Evolutionary conservation across 1,284 basidiomycete species (phyloP).

Genomic region (Vanrija sp.): DNA sequence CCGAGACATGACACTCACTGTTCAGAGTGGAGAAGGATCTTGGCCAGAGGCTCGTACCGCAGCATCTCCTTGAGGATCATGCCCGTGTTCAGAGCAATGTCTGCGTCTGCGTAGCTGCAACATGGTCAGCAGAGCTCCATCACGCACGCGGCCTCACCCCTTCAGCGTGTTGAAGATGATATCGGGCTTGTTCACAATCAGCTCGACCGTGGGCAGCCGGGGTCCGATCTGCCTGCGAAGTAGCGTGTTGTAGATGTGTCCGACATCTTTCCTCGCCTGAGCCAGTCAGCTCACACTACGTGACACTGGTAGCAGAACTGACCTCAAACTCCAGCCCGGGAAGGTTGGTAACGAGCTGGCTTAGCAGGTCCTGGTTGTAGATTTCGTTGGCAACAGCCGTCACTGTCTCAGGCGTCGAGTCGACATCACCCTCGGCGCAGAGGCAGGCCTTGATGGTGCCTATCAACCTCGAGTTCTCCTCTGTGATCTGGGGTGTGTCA

Average conservation of each 20-base stretch:
- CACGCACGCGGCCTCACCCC: slow-evolving; percentile 52
- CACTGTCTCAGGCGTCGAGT: slow-evolving; percentile 68
- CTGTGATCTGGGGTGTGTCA: slow-evolving; percentile 7
- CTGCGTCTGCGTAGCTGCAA: slow-evolving; percentile 78
- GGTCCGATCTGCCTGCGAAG: slow-evolving; percentile 89
- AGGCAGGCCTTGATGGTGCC: slow-evolving; percentile 30
- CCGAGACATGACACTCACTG: slow-evolving; percentile 58
- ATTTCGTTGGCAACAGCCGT: slow-evolving; percentile 94
- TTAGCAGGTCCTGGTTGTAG: slow-evolving; percentile 83
- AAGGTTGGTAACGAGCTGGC: slow-evolving; percentile 75
- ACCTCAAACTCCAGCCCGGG: slow-evolving; percentile 91
- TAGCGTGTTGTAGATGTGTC: slow-evolving; percentile 95
- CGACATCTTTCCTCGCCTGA: slow-evolving; percentile 77
- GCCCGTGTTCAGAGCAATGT: slow-evolving; percentile 93
- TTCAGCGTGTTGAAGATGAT: slow-evolving; percentile 83
- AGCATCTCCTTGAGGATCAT: slow-evolving; percentile 98
- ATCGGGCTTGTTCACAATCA: slow-evolving; percentile 76
- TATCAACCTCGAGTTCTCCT: slow-evolving; percentile 37
- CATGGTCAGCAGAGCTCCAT: slow-evolving; percentile 1
- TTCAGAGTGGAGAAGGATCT: slow-evolving; percentile 87
- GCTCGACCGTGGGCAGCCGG: slow-evolving; percentile 91
- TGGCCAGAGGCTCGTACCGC: slow-evolving; percentile 83
- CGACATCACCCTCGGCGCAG: slow-evolving; percentile 35
- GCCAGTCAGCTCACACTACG: not conserved
- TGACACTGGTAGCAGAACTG: slow-evolving; percentile 46